These are phyloP conservation scores for Vaccinium macrocarpon DNA, from an alignment of 148 eudicot genomes.

Conservation along the genomic window DNA sequence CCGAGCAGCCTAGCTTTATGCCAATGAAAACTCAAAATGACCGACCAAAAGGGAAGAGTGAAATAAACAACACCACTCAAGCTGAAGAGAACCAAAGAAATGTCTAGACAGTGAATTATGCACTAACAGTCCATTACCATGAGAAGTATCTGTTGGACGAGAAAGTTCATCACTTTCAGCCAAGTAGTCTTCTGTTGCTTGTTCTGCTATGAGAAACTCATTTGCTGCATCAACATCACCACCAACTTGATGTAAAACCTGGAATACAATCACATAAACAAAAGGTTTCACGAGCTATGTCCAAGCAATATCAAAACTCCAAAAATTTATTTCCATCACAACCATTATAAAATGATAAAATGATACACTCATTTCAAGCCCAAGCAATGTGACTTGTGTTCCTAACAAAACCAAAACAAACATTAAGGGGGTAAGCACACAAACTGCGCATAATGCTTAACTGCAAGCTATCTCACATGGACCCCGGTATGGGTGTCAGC, in stretches of 20 bases:
- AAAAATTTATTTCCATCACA: background rate
- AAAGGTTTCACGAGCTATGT: slow-evolving; percentile 14
- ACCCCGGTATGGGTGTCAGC: background rate
- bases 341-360: background rate
- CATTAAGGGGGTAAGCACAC: background rate
- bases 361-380: background rate
- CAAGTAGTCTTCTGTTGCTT: slow-evolving; percentile 37
- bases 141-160: slow-evolving; percentile 24
- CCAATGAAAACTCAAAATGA: background rate
- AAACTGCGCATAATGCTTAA: background rate
- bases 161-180: slow-evolving; percentile 30
- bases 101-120: slow-evolving; percentile 6
- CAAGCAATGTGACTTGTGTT: background rate
- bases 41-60: background rate
- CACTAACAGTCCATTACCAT: slow-evolving; percentile 49
- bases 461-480: background rate
- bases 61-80: slow-evolving; percentile 2
- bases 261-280: slow-evolving; percentile 9
- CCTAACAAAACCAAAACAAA: background rate
- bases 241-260: slow-evolving; percentile 63
- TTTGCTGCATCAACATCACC: slow-evolving; percentile 80
- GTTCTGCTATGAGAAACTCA: slow-evolving; percentile 68
- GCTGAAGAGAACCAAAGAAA: background rate
- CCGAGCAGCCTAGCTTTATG: background rate
- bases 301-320: background rate